These are phyloP conservation scores for Raffaelea ambrosiae DNA, from an alignment of 2,329 filamentous ascomycete species.

Conservation along the genomic window DNA sequence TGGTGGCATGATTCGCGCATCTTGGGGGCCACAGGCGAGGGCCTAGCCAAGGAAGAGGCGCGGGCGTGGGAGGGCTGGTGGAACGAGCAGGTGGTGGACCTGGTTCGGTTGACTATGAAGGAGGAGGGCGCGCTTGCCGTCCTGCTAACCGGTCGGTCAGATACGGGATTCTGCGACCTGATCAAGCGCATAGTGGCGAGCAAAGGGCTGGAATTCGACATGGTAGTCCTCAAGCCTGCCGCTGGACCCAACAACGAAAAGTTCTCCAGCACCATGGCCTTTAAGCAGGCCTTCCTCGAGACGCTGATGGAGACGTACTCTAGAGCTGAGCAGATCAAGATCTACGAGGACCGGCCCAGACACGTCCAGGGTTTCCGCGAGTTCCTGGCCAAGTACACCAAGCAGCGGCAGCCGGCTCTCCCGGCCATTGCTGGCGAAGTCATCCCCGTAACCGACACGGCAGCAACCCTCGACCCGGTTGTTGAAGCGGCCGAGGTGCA, in stretches of 20 bases:
- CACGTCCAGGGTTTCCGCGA: slow-evolving; percentile 76
- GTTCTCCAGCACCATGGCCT: slow-evolving; percentile 77
- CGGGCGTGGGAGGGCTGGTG: slow-evolving; percentile 89
- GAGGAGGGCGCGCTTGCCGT: slow-evolving; percentile 81
- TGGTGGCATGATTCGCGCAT: slow-evolving; percentile 97
- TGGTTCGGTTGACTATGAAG: slow-evolving; percentile 71
- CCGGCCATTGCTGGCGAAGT: slow-evolving; percentile 69
- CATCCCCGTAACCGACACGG: slow-evolving; percentile 72
- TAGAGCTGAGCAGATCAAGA: slow-evolving; percentile 70
- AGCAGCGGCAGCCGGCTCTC: slow-evolving; percentile 24
- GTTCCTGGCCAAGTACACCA: slow-evolving; percentile 73
- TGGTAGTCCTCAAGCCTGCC: slow-evolving; percentile 79
- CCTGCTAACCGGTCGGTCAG: slow-evolving; percentile 77
- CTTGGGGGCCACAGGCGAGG: slow-evolving; percentile 76
- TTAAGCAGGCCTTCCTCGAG: slow-evolving; percentile 81
- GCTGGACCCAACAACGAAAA: slow-evolving; percentile 71
- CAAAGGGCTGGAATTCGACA: slow-evolving; percentile 77
- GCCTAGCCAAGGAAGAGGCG: slow-evolving; percentile 70
- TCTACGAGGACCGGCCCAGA: slow-evolving; percentile 59
- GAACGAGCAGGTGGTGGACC: slow-evolving; percentile 82
- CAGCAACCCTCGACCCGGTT: slow-evolving; percentile 66
- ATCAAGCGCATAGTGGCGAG: slow-evolving; percentile 72
- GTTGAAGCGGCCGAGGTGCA: slow-evolving; percentile 78
- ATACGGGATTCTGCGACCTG: slow-evolving; percentile 67
- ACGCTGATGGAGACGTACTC: slow-evolving; percentile 80